phyloP scores from a whole-genome alignment of 257 asterid species.

The Knoxia roxburghii region DNA sequence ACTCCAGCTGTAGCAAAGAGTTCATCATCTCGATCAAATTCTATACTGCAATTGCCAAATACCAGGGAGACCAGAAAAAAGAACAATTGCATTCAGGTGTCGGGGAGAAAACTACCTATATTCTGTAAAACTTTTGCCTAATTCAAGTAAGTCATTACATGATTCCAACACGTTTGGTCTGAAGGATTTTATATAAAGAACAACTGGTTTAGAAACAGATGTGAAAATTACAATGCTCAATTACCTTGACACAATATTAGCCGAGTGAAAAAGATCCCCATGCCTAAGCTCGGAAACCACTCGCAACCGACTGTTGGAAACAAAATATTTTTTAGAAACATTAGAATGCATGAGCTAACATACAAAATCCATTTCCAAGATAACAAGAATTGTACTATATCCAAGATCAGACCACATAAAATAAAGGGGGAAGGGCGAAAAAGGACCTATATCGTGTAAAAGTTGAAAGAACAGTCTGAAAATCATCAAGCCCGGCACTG shows the following conservation, averaged over 20 bases:
- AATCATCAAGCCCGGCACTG: slow-evolving; percentile 67
- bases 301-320: slow-evolving; percentile 54
- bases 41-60: slow-evolving; percentile 17
- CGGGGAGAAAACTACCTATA: not conserved
- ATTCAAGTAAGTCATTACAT: not conserved
- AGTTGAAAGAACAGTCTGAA: slow-evolving; percentile 53
- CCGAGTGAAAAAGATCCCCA: slow-evolving; percentile 77
- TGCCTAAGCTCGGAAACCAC: slow-evolving; percentile 84
- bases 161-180: not conserved
- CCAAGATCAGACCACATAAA: not conserved
- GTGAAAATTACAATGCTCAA: not conserved
- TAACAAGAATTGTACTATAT: not conserved
- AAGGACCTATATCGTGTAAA: slow-evolving; percentile 73
- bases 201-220: not conserved
- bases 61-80: not conserved
- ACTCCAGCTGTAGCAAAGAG: slow-evolving; percentile 59
- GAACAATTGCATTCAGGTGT: not conserved
- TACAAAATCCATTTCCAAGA: slow-evolving; percentile 1
- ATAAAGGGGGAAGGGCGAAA: not conserved
- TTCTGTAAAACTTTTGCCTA: not conserved
- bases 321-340: slow-evolving; percentile 11
- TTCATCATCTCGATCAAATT: slow-evolving; percentile 48
- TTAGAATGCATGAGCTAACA: slow-evolving; percentile 6
- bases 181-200: not conserved
- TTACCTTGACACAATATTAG: slow-evolving; percentile 82